A percentile compares a stretch with the other conserved stretches of the same genome.
phyloP scores from a whole-genome alignment of 179 eudicot genomes.

The Silene vulgaris region DNA sequence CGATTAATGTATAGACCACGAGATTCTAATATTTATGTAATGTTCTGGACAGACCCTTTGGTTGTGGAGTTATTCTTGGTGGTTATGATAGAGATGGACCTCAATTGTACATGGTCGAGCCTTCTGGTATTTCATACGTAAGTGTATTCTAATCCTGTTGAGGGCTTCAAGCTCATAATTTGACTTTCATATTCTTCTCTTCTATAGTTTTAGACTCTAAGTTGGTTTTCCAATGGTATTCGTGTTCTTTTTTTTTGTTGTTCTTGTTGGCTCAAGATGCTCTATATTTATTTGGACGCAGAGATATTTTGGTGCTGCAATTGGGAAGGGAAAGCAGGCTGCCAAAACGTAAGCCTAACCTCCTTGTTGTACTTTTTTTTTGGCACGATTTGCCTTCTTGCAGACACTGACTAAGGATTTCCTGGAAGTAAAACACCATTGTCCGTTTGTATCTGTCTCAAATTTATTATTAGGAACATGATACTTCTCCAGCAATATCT shows the following conservation, averaged over 20 bases:
- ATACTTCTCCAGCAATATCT: not conserved
- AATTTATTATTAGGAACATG: not conserved
- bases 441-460: not conserved
- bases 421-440: not conserved
- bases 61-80: slow-evolving; percentile 87
- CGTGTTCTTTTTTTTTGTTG: not conserved
- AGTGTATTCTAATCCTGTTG: slow-evolving; percentile 31
- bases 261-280: not conserved
- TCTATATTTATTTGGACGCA: slow-evolving; percentile 25
- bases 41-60: slow-evolving; percentile 61
- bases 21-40: not conserved
- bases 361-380: slow-evolving; percentile 10
- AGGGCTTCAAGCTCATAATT: not conserved
- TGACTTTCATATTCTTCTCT: slow-evolving; percentile 13
- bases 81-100: slow-evolving; percentile 99
- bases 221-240: not conserved
- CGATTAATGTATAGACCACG: not conserved
- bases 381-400: not conserved
- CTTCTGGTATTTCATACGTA: slow-evolving; percentile 93
- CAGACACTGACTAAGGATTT: not conserved
- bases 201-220: not conserved
- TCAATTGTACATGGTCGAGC: slow-evolving; percentile 88
- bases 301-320: slow-evolving; percentile 96
- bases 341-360: slow-evolving; percentile 79
- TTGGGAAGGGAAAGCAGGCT: slow-evolving; percentile 95